Evolutionary conservation across 2,329 filamentous ascomycete genomes (phyloP).

Genomic region (Aphanocladium album): DNA sequence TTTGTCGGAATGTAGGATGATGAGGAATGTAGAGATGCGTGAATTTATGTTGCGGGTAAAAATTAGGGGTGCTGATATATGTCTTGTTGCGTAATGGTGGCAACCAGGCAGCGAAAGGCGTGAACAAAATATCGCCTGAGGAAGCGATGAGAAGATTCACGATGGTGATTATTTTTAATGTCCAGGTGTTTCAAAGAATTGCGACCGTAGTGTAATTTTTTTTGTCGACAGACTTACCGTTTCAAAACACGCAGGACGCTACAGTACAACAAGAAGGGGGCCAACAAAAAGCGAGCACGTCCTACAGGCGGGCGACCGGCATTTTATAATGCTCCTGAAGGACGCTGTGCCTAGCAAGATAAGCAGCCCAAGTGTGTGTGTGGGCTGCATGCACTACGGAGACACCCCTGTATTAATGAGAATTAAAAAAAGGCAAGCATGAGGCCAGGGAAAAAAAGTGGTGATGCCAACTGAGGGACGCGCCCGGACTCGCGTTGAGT

Average conservation of each 20-base stretch:
- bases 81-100: not conserved
- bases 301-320: not conserved
- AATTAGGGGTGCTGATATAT: not conserved
- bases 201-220: not conserved
- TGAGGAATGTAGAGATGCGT: not conserved
- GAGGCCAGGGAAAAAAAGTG: conserved; percentile 2
- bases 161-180: not conserved
- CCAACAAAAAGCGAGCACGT: not conserved
- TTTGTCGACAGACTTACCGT: conserved; percentile 2
- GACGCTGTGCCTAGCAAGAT: not conserved
- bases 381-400: conserved; percentile 1
- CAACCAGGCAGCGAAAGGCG: conserved; percentile 3
- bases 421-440: not conserved
- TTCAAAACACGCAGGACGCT: not conserved
- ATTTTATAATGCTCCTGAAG: conserved; percentile 2
- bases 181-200: not conserved
- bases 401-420: not conserved
- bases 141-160: not conserved
- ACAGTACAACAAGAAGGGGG: not conserved
- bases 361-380: not conserved
- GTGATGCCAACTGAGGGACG: conserved; percentile 5
- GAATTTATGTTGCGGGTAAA: not conserved
- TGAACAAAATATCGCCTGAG: not conserved
- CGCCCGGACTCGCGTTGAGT: conserved; percentile 3
- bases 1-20: not conserved